Percentiles rank a stretch among this genome's conserved stretches.
These are phyloP conservation scores for Talinum fruticosum DNA, from an alignment of 148 eudicot species.

Conservation along the genomic window DNA sequence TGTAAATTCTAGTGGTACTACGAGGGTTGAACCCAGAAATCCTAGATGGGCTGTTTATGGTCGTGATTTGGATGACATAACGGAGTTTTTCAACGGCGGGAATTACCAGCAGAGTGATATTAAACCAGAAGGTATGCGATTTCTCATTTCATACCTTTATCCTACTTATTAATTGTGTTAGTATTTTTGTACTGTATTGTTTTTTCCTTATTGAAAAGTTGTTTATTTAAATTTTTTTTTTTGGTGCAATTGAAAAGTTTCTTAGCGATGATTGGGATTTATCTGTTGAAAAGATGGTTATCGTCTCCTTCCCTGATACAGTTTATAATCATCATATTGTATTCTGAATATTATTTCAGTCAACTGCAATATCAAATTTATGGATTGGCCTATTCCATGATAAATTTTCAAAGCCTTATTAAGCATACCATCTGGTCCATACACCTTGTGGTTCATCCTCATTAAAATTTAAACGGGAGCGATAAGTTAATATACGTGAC, in stretches of 20 bases:
- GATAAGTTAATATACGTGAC: not conserved
- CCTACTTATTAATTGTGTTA: not conserved
- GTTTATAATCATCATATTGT: too few relatives aligned
- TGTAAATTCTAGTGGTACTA: constrained; percentile 9
- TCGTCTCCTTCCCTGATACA: not conserved
- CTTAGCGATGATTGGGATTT: not conserved
- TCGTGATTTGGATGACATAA: constrained; percentile 69
- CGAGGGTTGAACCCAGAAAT: constrained; percentile 61
- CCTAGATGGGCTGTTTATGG: constrained; percentile 88
- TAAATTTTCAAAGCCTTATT: not conserved
- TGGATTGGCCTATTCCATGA: not conserved
- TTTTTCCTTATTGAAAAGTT: too few relatives aligned
- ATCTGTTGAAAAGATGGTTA: not conserved
- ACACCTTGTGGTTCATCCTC: not conserved
- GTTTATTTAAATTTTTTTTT: too few relatives aligned
- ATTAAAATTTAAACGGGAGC: not conserved
- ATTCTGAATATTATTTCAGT: not conserved
- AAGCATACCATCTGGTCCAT: not conserved
- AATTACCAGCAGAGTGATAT: constrained; percentile 49
- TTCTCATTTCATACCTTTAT: not conserved
- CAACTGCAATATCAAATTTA: not conserved
- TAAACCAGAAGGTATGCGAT: constrained; percentile 43
- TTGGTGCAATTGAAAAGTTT: not conserved
- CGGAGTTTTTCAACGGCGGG: constrained; percentile 59
- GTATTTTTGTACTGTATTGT: too few relatives aligned